These are phyloP conservation scores for Fimicolochytrium jonesii DNA, from an alignment of 192 early-diverging fungal species.

Conservation along the genomic window DNA sequence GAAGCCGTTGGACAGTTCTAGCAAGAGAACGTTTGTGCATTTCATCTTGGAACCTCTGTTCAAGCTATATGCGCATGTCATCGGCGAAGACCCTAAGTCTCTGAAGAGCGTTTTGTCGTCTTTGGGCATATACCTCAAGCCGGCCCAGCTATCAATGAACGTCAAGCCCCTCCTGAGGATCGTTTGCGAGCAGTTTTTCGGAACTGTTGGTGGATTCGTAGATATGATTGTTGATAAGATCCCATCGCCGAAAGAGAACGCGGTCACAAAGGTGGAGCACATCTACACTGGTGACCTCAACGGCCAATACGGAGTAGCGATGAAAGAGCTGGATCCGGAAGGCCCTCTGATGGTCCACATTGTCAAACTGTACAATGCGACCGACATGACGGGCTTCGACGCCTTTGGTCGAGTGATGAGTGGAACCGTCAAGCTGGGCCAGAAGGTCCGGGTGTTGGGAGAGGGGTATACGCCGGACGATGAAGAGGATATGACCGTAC, in stretches of 20 bases:
- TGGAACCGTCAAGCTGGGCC: conserved; percentile 73
- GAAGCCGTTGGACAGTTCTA: conserved; percentile 52
- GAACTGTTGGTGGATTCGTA: conserved; percentile 75
- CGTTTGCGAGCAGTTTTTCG: conserved; percentile 89
- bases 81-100: conserved; percentile 70
- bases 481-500: conserved; percentile 93
- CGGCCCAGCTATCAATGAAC: conserved; percentile 70
- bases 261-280: conserved; percentile 46
- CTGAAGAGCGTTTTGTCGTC: conserved; percentile 68
- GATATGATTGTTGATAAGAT: conserved; percentile 83
- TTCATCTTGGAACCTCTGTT: conserved; percentile 94
- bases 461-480: conserved; percentile 88
- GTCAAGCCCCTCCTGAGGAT: conserved; percentile 79
- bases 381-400: conserved; percentile 80
- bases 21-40: conserved; percentile 82
- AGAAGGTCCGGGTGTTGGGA: conserved; percentile 85
- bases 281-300: conserved; percentile 45
- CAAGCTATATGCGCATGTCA: conserved; percentile 84
- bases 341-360: conserved; percentile 93
- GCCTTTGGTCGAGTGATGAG: conserved; percentile 94
- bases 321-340: conserved; percentile 76
- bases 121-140: conserved; percentile 80
- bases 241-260: conserved; percentile 76
- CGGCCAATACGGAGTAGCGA: conserved; percentile 41
- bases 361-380: conserved; percentile 85